Evolutionary conservation across 2,329 filamentous ascomycete species (phyloP).

Genomic region (Fusarium marasasianum): DNA sequence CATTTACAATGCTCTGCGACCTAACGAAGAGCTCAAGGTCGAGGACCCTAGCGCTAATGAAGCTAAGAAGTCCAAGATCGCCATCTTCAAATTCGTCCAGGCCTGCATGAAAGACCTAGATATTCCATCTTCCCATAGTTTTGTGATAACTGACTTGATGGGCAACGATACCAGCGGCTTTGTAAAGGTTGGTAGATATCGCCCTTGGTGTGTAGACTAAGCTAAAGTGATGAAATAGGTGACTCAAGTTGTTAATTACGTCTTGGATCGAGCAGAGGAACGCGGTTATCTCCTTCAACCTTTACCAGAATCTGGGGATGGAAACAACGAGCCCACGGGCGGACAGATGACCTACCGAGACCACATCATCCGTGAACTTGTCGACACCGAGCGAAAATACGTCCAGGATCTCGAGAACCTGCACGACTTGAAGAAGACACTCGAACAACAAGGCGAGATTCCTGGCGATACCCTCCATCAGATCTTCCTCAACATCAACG

Average conservation of each 20-base stretch:
- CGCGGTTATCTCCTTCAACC: conserved; percentile 75
- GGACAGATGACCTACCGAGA: conserved; percentile 80
- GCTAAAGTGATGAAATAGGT: conserved; percentile 57
- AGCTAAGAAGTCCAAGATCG: conserved; percentile 83
- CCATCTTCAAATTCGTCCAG: conserved; percentile 91
- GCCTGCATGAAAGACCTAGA: conserved; percentile 85
- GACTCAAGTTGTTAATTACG: conserved; percentile 89
- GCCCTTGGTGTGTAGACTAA: neutral
- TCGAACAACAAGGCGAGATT: conserved; percentile 88
- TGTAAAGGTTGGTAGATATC: conserved; percentile 74
- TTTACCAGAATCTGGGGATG: conserved; percentile 67
- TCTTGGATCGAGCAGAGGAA: conserved; percentile 85
- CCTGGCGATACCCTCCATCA: conserved; percentile 91
- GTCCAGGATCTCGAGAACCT: conserved; percentile 96
- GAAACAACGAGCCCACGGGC: conserved; percentile 59
- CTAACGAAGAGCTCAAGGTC: conserved; percentile 72
- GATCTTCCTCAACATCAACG: conserved; percentile 96
- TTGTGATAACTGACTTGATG: conserved; percentile 90
- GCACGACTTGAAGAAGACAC: conserved; percentile 87
- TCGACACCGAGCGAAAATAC: conserved; percentile 96
- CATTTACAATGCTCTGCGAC: conserved; percentile 87
- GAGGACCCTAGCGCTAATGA: conserved; percentile 70
- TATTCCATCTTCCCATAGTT: conserved; percentile 83
- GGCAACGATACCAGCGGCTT: conserved; percentile 97
- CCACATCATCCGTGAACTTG: conserved; percentile 89